Percentiles rank a stretch among this genome's conserved stretches.
Evolutionary conservation across 768 basidiomycete genomes (phyloP).

Genomic region (Kwoniella heveanensis): DNA sequence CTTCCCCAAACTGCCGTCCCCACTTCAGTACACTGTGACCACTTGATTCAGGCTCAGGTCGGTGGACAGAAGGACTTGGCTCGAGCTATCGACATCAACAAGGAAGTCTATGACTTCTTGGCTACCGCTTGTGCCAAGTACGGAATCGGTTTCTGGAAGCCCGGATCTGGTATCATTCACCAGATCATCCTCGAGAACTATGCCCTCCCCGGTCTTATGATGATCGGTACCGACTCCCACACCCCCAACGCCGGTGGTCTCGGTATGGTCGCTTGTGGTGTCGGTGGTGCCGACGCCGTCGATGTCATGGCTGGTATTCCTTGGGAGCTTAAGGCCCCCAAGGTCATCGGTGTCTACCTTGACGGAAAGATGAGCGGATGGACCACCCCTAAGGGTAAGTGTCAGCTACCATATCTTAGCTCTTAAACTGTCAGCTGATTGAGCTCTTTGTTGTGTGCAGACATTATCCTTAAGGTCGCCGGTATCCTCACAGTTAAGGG

Average conservation of each 20-base stretch:
- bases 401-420: conserved; percentile 51
- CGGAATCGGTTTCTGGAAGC: conserved; percentile 99
- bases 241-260: conserved; percentile 99
- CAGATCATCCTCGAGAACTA: conserved; percentile 99
- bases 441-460: conserved; percentile 57
- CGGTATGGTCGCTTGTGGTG: conserved; percentile 99
- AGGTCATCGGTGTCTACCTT: conserved; percentile 96
- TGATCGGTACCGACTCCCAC: conserved; percentile 99
- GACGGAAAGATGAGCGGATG: conserved; percentile 93
- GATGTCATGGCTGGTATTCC: conserved; percentile 98
- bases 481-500: conserved; percentile 99
- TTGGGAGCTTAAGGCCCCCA: conserved; percentile 99
- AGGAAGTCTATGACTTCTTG: conserved; percentile 99
- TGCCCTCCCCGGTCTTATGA: conserved; percentile 97
- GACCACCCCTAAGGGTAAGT: conserved; percentile 87
- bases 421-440: not conserved
- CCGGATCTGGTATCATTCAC: conserved; percentile 98
- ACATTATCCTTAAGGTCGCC: conserved; percentile 98
- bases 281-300: conserved; percentile 98
- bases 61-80: conserved; percentile 92
- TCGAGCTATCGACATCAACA: conserved; percentile 89
- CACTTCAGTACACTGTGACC: conserved; percentile 98
- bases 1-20: conserved; percentile 97
- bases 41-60: conserved; percentile 95
- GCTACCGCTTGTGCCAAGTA: conserved; percentile 96